Evolutionary conservation across 2,329 filamentous ascomycete genomes (phyloP).

Genomic region (Dichotomopilus funicola): DNA sequence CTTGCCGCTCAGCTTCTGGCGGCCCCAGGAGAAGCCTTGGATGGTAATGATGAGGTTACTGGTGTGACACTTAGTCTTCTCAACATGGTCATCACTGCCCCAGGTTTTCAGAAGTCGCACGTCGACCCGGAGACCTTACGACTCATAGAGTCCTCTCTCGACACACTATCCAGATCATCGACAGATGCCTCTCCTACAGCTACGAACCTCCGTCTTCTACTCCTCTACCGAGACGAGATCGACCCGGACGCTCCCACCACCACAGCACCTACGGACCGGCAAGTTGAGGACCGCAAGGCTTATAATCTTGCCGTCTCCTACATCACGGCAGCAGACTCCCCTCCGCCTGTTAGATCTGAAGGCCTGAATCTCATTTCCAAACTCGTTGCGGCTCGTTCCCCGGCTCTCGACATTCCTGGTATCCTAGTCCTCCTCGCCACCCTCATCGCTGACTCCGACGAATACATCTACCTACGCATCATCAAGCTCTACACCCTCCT

Average conservation of each 20-base stretch:
- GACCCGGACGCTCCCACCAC: slow-evolving; percentile 37
- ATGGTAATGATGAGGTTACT: slow-evolving; percentile 41
- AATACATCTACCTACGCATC: slow-evolving; percentile 64
- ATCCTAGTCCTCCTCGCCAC: slow-evolving; percentile 57
- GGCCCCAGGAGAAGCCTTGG: background rate
- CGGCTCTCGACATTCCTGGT: slow-evolving; percentile 60
- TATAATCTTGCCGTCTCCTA: slow-evolving; percentile 59
- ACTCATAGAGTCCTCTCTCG: slow-evolving; percentile 44
- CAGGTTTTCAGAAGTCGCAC: slow-evolving; percentile 47
- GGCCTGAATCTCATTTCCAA: slow-evolving; percentile 54
- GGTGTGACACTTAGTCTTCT: slow-evolving; percentile 54
- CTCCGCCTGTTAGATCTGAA: slow-evolving; percentile 60
- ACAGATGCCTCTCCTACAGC: slow-evolving; percentile 46
- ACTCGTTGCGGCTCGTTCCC: slow-evolving; percentile 49
- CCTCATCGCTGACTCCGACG: slow-evolving; percentile 59
- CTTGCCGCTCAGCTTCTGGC: slow-evolving; percentile 56
- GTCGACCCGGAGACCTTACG: slow-evolving; percentile 37
- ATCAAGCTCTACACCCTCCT: slow-evolving; percentile 60
- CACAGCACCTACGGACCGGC: slow-evolving; percentile 37
- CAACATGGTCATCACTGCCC: slow-evolving; percentile 52
- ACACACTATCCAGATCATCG: slow-evolving; percentile 34
- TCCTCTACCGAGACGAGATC: slow-evolving; percentile 50
- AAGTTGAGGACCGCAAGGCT: slow-evolving; percentile 54
- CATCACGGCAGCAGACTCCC: slow-evolving; percentile 54
- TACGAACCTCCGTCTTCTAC: slow-evolving; percentile 48